Conservation (phyloP, 2,329 filamentous ascomycete species). For the Calonectria naviculata region DNA sequence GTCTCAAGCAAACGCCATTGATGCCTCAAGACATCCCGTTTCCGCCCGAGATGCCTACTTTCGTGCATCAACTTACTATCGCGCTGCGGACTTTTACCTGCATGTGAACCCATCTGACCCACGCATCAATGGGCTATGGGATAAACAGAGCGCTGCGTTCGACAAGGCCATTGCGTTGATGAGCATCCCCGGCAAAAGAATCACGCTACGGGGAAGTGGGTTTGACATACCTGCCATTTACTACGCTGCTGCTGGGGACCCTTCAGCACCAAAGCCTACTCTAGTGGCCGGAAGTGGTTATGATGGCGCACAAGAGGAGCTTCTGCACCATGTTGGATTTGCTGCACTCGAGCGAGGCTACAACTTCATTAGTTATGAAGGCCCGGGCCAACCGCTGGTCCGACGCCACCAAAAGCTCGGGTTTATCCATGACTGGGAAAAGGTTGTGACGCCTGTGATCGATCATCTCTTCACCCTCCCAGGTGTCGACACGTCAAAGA, state of each 20-base stretch:
- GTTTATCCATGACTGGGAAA: slow-evolving; percentile 58
- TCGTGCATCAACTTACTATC: neutral
- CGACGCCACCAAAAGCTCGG: slow-evolving; percentile 53
- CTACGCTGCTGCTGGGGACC: slow-evolving; percentile 33
- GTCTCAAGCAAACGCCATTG: neutral
- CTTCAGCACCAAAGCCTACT: slow-evolving; percentile 43
- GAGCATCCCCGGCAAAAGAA: neutral
- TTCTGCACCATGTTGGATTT: slow-evolving; percentile 49
- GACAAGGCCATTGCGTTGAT: neutral
- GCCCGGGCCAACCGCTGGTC: slow-evolving; percentile 56
- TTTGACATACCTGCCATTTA: slow-evolving; percentile 48
- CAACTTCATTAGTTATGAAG: slow-evolving; percentile 58
- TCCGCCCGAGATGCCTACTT: slow-evolving; percentile 3
- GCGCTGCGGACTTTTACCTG: slow-evolving; percentile 4
- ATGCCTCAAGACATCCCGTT: neutral
- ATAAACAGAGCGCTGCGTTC: neutral
- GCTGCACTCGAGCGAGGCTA: slow-evolving; percentile 51
- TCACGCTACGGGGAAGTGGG: neutral
- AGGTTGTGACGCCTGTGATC: slow-evolving; percentile 52
- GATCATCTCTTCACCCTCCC: slow-evolving; percentile 46
- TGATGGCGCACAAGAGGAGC: slow-evolving; percentile 55
- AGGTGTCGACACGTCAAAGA: slow-evolving; percentile 43
- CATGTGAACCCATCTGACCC: neutral
- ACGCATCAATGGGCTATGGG: neutral
- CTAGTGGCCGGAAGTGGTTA: slow-evolving; percentile 54